Percentiles rank a stretch among this genome's conserved stretches.
These are phyloP conservation scores for Aphanomyces astaci DNA, from an alignment of 352 stramenopile genomes.

Conservation along the genomic window DNA sequence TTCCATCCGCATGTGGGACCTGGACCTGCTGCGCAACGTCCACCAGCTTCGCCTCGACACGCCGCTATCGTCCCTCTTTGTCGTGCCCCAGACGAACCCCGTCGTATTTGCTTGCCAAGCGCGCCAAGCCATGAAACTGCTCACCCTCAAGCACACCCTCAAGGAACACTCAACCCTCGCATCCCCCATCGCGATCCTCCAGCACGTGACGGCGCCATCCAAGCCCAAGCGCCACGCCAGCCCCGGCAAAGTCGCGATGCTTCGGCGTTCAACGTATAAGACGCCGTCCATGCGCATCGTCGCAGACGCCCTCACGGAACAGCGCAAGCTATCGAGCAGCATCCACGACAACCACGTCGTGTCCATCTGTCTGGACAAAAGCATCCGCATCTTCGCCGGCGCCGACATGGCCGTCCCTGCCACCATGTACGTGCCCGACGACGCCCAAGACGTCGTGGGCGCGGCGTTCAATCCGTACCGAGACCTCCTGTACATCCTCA, in stretches of 20 bases:
- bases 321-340: conserved; percentile 5
- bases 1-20: conserved; percentile 55
- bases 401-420: conserved; percentile 38
- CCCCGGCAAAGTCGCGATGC: not conserved
- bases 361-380: conserved; percentile 56
- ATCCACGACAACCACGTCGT: conserved; percentile 34
- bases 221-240: not conserved
- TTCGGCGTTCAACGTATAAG: not conserved
- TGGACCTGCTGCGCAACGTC: conserved; percentile 50
- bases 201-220: conserved; percentile 30
- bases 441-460: conserved; percentile 46
- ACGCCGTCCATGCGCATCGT: not conserved
- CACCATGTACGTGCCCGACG: conserved; percentile 67
- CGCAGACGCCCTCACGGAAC: not conserved
- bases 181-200: conserved; percentile 47
- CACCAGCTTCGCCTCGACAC: conserved; percentile 52
- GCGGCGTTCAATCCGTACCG: conserved; percentile 47
- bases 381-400: conserved; percentile 49
- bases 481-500: conserved; percentile 46
- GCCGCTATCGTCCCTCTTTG: conserved; percentile 36
- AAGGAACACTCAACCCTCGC: conserved; percentile 57
- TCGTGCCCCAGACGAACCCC: conserved; percentile 31
- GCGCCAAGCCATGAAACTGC: conserved; percentile 46
- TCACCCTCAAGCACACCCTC: conserved; percentile 54
- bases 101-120: conserved; percentile 54